Conservation (phyloP, 2,329 filamentous ascomycete species). For the Xylaria sp. region DNA sequence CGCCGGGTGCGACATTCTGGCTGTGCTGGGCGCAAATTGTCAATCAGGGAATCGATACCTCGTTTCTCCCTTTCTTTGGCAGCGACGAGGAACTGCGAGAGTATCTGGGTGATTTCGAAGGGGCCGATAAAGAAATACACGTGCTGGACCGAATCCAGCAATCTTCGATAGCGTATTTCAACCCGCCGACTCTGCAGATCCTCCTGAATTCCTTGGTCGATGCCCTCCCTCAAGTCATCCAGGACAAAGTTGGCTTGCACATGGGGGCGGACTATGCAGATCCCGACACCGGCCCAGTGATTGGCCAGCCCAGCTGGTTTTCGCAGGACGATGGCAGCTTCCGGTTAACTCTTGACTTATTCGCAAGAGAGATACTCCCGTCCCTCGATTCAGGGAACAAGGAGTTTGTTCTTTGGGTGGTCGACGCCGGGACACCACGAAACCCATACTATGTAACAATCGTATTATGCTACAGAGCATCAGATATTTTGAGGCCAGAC, state of each 20-base stretch:
- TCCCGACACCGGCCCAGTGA: conserved; percentile 5
- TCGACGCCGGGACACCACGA: neutral
- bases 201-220: conserved; percentile 13
- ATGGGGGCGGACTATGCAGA: neutral
- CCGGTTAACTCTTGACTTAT: neutral
- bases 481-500: neutral
- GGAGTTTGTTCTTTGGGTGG: conserved; percentile 27
- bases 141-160: conserved; percentile 19
- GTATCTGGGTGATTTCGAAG: neutral
- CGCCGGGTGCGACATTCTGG: neutral
- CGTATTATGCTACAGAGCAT: conserved; percentile 13
- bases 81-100: neutral
- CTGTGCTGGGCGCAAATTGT: conserved; percentile 11
- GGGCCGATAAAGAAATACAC: conserved; percentile 9
- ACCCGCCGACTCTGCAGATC: neutral
- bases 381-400: conserved; percentile 1
- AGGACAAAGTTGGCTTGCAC: conserved; percentile 9
- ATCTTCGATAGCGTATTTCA: neutral
- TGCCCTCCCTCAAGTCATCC: neutral
- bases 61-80: neutral
- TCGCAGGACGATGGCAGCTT: neutral
- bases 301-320: conserved; percentile 21
- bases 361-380: neutral
- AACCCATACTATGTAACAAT: conserved; percentile 25
- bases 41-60: conserved; percentile 1